These are phyloP conservation scores for Sphaerulina populicola DNA, from an alignment of 2,329 filamentous ascomycete species.

Conservation along the genomic window DNA sequence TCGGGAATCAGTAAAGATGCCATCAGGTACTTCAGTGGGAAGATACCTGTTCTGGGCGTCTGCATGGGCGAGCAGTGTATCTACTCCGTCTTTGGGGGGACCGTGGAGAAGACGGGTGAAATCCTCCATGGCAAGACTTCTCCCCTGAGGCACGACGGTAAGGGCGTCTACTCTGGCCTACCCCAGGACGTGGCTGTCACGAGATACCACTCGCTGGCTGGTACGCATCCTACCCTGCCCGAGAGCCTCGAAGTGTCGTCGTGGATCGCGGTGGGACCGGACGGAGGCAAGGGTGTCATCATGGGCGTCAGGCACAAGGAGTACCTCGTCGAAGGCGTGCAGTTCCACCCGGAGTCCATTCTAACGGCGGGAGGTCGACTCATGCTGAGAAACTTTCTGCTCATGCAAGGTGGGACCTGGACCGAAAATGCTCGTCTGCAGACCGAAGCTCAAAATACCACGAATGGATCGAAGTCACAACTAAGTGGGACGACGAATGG, in stretches of 20 bases:
- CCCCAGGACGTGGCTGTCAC: conserved; percentile 78
- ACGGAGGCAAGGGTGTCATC: conserved; percentile 75
- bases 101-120: conserved; percentile 86
- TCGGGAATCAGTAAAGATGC: conserved; percentile 89
- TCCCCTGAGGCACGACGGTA: conserved; percentile 74
- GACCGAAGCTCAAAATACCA: conserved; percentile 31
- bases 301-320: conserved; percentile 96
- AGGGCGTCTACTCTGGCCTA: conserved; percentile 83
- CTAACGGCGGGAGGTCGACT: conserved; percentile 76
- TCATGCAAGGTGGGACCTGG: conserved; percentile 86
- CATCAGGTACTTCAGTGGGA: conserved; percentile 83
- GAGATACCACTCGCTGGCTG: conserved; percentile 90
- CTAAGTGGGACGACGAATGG: conserved; percentile 19
- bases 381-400: conserved; percentile 90
- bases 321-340: conserved; percentile 84
- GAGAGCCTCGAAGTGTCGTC: conserved; percentile 81
- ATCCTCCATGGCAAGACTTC: conserved; percentile 97
- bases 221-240: conserved; percentile 79
- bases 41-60: conserved; percentile 92
- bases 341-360: conserved; percentile 97
- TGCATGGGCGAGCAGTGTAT: conserved; percentile 99
- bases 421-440: conserved; percentile 59
- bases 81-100: conserved; percentile 83
- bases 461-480: conserved; percentile 33
- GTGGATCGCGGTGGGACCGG: conserved; percentile 68